A percentile compares a stretch with the other conserved stretches of the same genome.
phyloP scores from a whole-genome alignment of 345 rosid genomes.

The Erodium maritimum region DNA sequence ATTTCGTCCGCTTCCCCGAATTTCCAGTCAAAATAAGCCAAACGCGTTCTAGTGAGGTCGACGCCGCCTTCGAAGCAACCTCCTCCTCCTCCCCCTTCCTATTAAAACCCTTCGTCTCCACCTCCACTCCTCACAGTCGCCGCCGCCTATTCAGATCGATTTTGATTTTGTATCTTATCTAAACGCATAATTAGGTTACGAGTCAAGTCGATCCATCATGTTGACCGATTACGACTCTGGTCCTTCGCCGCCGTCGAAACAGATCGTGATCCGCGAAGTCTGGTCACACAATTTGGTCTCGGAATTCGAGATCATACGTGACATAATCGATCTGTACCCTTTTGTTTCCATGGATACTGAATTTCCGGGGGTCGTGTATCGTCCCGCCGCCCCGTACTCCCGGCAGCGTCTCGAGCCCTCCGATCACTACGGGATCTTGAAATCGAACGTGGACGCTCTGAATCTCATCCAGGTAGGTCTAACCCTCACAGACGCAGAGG shows the following conservation, averaged over 20 bases:
- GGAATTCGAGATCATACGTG: conserved; percentile 49
- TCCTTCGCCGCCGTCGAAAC: conserved; percentile 12
- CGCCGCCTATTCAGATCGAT: too few species aligned
- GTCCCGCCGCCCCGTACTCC: conserved; percentile 14
- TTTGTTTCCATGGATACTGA: conserved; percentile 86
- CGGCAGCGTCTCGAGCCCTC: conserved; percentile 25
- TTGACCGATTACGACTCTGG: not conserved
- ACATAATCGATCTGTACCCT: conserved; percentile 45
- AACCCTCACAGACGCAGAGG: conserved; percentile 44
- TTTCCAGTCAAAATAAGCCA: too few species aligned
- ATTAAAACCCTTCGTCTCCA: too few species aligned
- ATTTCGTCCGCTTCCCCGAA: too few species aligned
- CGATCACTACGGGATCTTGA: conserved; percentile 55
- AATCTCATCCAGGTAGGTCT: conserved; percentile 79
- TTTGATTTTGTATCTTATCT: too few species aligned
- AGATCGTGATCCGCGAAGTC: conserved; percentile 52
- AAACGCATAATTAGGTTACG: too few species aligned
- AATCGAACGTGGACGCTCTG: conserved; percentile 73
- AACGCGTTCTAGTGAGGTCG: too few species aligned
- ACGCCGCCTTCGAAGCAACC: too few species aligned
- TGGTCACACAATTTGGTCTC: conserved; percentile 62
- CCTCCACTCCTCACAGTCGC: too few species aligned
- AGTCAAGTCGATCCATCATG: conserved; percentile 1
- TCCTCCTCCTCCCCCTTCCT: too few species aligned
- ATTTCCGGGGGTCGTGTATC: conserved; percentile 64